These are phyloP conservation scores for Candida golubevii DNA, from an alignment of 805 yeast genomes.

Conservation along the genomic window DNA sequence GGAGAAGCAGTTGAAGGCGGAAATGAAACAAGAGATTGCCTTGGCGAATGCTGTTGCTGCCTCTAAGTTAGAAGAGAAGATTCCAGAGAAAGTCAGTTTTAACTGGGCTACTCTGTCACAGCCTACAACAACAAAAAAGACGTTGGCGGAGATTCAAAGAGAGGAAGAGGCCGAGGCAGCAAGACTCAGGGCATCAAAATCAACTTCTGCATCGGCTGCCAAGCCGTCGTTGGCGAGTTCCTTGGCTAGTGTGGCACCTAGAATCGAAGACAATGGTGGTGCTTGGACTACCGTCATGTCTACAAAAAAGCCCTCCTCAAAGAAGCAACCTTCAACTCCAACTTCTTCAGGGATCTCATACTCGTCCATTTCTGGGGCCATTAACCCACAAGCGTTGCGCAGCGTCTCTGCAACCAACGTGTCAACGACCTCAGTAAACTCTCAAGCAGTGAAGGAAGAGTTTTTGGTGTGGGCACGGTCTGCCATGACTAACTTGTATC, in stretches of 20 bases:
- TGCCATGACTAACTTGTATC: conserved; percentile 61
- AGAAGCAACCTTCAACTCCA: conserved; percentile 15
- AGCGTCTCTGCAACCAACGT: conserved; percentile 33
- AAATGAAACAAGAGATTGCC: conserved; percentile 25
- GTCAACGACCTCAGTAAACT: conserved; percentile 17
- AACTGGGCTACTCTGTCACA: conserved; percentile 37
- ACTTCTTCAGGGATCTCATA: conserved; percentile 11
- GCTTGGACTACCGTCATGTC: conserved; percentile 40
- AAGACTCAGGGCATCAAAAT: conserved; percentile 18
- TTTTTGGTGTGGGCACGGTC: conserved; percentile 70
- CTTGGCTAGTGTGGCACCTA: conserved; percentile 25
- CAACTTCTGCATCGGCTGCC: conserved; percentile 25
- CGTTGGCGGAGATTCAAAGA: conserved; percentile 58
- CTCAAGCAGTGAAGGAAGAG: conserved; percentile 42
- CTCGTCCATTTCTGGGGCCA: conserved; percentile 20
- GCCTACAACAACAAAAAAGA: conserved; percentile 37
- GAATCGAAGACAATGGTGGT: conserved; percentile 20
- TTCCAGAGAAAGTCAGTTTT: conserved; percentile 27
- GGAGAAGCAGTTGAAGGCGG: conserved; percentile 36
- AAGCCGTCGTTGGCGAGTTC: conserved; percentile 33
- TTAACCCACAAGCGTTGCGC: conserved; percentile 35
- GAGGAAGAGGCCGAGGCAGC: conserved; percentile 48
- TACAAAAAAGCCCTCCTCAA: conserved; percentile 32
- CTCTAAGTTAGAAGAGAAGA: conserved; percentile 23
- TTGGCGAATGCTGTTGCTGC: conserved; percentile 19